Percentiles rank a stretch among this genome's conserved stretches.
These are phyloP conservation scores for Isatis tinctoria DNA, from an alignment of 345 rosid species.

Conservation along the genomic window DNA sequence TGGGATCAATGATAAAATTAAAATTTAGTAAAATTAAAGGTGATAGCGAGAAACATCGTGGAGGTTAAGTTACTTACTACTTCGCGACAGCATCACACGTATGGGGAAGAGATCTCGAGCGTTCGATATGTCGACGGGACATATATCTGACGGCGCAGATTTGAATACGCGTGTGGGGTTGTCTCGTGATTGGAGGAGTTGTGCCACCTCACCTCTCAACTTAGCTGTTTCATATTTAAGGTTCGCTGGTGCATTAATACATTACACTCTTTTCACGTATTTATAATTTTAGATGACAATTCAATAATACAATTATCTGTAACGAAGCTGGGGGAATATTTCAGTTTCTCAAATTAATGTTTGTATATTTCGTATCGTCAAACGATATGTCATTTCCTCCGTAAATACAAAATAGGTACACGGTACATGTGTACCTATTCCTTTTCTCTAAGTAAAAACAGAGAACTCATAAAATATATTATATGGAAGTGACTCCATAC, in stretches of 20 bases:
- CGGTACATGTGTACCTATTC: not conserved
- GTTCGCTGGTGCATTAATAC: slow-evolving; percentile 7
- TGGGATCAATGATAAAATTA: not conserved
- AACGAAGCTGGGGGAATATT: slow-evolving; percentile 4
- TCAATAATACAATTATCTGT: slow-evolving; percentile 2
- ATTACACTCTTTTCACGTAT: not conserved
- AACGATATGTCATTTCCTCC: not conserved
- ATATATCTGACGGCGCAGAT: not conserved
- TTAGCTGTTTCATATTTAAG: slow-evolving; percentile 18
- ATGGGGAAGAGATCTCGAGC: not conserved
- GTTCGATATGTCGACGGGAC: not conserved
- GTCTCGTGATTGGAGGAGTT: not conserved
- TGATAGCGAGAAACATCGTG: not conserved
- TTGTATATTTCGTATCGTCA: not conserved
- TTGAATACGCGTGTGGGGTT: not conserved
- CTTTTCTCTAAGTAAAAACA: not conserved
- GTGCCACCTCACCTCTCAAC: not conserved
- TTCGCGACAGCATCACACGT: not conserved
- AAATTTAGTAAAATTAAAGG: not conserved
- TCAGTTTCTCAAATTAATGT: not conserved
- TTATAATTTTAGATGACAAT: not conserved
- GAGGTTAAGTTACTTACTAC: not conserved
- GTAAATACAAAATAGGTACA: not conserved
- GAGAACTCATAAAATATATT: not conserved
- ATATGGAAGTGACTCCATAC: not conserved